Base-by-base conservation (phyloP, 352 stramenopile genomes). In the Pythium phragmiticola region DNA sequence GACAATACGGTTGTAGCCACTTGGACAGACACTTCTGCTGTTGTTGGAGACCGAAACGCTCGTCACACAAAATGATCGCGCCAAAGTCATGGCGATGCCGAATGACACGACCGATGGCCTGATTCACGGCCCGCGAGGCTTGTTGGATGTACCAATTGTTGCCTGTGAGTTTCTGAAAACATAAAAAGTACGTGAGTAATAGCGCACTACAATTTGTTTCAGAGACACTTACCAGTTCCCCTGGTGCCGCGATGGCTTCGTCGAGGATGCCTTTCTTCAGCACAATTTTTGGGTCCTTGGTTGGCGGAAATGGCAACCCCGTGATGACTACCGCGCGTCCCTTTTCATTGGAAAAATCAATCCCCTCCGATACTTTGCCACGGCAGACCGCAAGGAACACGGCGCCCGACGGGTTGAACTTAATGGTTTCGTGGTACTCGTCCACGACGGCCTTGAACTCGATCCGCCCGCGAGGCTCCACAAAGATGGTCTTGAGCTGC, bases 81-180 rank as follows among this genome's bases (percentile, higher is more conserved):
- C 98, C 98, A 64, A 97, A 99, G 66, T 99, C 98, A 57, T 97
- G 86, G 16, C 92, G 88, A 72, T 99, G 98, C 12, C 98, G 95
- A 84, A 99, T 99, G 6, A 99, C 97, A 65, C 98, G 87, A 3
- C 98, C 98, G 53, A 99, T 94, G 7, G 98, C 97, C 87, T 99
- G 98, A 73, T 99, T 99, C 12, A 99, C 96, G 56, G 97, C 97
- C 57, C 97, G 78, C 55, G 96, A 95, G 7, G 97, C 97, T 88
- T 99, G 96, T 58, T 99, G 97, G 39, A 95, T 94, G 69, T 99
- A 99, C 98, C 98, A 99, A 26, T 98, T 89, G 55, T 98, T 94
- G 5, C 98, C 98, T 63, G 80, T 88, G 58, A 98, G 70, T 83
- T 97, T 94, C 75, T 95, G 67, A 2, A 11, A n/a, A 23, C 33